Percentiles rank a stretch among this genome's conserved stretches.
Conservation (phyloP, 352 stramenopile species). For the Thalassiosira exigua region DNA sequence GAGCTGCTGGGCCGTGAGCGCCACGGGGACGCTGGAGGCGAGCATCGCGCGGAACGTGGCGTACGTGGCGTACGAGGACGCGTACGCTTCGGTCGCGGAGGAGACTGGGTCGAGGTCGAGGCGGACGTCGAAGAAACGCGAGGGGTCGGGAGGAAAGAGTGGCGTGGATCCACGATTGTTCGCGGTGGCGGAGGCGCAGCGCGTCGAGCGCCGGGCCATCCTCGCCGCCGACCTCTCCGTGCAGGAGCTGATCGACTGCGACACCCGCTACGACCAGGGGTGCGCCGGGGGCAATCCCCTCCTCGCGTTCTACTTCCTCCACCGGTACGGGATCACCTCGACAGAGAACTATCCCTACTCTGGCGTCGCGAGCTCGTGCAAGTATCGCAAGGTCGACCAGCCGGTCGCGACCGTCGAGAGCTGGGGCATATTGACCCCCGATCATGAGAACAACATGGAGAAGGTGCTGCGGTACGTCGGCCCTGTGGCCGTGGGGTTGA, state of each 20-base stretch:
- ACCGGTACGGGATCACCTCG: constrained; percentile 89
- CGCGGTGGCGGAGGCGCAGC: constrained; percentile 36
- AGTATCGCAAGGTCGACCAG: constrained; percentile 38
- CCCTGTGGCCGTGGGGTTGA: constrained; percentile 71
- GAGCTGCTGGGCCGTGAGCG: constrained; percentile 98
- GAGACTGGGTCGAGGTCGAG: neutral
- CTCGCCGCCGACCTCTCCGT: constrained; percentile 91
- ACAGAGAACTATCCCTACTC: constrained; percentile 93
- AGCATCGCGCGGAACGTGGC: constrained; percentile 72
- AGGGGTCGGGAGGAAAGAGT: neutral
- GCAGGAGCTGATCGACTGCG: constrained; percentile 97
- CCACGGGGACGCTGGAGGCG: constrained; percentile 96
- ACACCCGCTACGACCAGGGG: constrained; percentile 89
- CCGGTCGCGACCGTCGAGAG: constrained; percentile 68
- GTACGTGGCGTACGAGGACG: constrained; percentile 40
- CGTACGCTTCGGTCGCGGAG: constrained; percentile 11
- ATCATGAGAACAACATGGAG: constrained; percentile 76
- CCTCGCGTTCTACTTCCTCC: constrained; percentile 95
- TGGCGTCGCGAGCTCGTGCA: constrained; percentile 47
- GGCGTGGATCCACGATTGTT: constrained; percentile 6
- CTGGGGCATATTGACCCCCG: constrained; percentile 68
- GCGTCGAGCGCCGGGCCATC: constrained; percentile 85
- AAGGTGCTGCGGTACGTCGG: constrained; percentile 74
- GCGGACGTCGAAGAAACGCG: neutral
- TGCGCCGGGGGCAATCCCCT: constrained; percentile 97